Conservation (phyloP, 31 red algal species). For the Asparagopsis taxiformis region DNA sequence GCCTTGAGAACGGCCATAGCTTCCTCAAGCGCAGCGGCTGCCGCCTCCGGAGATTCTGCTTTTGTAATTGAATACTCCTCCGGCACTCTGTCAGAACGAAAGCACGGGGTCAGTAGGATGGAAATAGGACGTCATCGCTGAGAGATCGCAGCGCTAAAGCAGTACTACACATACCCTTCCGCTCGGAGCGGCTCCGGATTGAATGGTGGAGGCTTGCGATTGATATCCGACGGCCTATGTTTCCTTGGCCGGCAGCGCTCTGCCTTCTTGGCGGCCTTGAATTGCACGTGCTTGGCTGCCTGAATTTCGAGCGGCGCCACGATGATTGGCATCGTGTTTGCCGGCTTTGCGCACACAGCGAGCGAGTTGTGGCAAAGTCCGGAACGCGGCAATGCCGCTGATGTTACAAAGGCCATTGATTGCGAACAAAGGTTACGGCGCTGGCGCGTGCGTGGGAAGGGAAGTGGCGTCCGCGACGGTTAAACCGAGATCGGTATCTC, state of each 20-base stretch:
- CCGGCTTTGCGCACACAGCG: constrained; percentile 23
- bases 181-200: constrained; percentile 66
- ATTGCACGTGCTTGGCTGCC: constrained; percentile 73
- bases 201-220: constrained; percentile 64
- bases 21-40: too few relatives aligned
- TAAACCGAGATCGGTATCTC: too few relatives aligned
- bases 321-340: not conserved
- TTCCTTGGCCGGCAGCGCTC: constrained; percentile 74
- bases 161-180: constrained; percentile 57
- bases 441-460: too few relatives aligned
- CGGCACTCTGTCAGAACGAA: too few relatives aligned
- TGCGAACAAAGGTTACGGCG: constrained; percentile 51
- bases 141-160: too few relatives aligned
- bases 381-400: constrained; percentile 43
- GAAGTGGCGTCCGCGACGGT: too few relatives aligned
- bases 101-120: too few relatives aligned
- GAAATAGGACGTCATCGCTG: too few relatives aligned
- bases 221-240: constrained; percentile 79
- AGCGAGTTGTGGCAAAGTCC: constrained; percentile 24
- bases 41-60: too few relatives aligned
- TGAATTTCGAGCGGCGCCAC: constrained; percentile 28
- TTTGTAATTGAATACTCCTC: too few relatives aligned
- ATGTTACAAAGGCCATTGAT: too few relatives aligned
- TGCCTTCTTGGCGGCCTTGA: constrained; percentile 77
- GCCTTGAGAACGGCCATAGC: too few relatives aligned